Base-by-base conservation (phyloP, 2,329 filamentous ascomycete genomes). In the Zymoseptoria tritici region DNA sequence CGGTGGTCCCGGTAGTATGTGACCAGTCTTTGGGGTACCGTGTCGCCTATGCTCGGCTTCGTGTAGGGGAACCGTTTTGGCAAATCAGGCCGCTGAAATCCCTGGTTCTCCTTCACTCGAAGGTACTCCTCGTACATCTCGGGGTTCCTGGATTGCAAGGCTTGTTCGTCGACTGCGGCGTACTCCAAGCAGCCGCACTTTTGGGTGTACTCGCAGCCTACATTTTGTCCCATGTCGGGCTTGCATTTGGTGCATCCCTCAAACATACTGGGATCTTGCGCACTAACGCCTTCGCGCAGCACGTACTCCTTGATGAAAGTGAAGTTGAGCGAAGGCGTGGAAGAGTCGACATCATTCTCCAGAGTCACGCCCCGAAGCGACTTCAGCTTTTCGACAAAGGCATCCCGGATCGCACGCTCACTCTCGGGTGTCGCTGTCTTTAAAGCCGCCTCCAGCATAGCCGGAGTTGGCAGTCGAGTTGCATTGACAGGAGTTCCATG, bases 141-240 rank as follows among this genome's bases (percentile, higher is more conserved):
- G 4, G 4, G 21, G 4, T 22, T 22, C 21, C 21, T 22, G 21
- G 21, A 22, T 4, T 22, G 21, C 21, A 22, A 22, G 21, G 21
- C 21, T 22, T 22, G 21, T 22, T 22, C 21, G 21, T 22, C 21
- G 21, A 22, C 4, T 70, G 60, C 0, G 60, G 85, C 82, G 22
- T 83, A 85, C n/a, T 83, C 80, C 0, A 91, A 79, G 64, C 90
- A 94, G 9, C 81, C 78, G 70, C 90, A 95, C 22, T 75, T 78
- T 46, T 73, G 71, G 0, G 77, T 79, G 66, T 85, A 89, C 21
- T 22, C 21, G 21, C 21, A 22, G 21, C 21, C 21, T 2, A 22
- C 21, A 4, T 22, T 22, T 22, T 22, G 21, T 2, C 21, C 70
- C 67, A 81, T 79, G 55, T 84, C 79, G 1, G 82, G 75, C 1